A percentile compares a stretch with the other conserved stretches of the same genome.
Evolutionary conservation across 2,329 filamentous ascomycete species (phyloP).

Genomic region (Nemania sp.): DNA sequence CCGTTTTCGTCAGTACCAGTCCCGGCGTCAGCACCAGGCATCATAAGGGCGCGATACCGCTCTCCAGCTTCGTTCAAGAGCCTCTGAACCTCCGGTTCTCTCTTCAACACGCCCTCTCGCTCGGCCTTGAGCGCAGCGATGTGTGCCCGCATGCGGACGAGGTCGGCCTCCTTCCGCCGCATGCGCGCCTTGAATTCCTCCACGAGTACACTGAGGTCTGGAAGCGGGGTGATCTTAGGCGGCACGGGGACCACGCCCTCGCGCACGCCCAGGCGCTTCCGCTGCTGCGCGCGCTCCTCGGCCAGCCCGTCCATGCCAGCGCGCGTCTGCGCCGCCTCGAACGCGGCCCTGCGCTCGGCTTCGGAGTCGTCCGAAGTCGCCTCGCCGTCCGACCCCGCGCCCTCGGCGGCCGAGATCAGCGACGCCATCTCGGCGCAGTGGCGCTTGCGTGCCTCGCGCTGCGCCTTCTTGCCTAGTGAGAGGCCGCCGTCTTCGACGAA

Average conservation of each 20-base stretch:
- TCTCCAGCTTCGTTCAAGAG: constrained; percentile 85
- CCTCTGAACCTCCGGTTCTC: constrained; percentile 83
- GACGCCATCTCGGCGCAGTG: constrained; percentile 84
- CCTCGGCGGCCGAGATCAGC: constrained; percentile 84
- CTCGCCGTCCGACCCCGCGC: constrained; percentile 57
- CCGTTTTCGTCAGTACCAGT: neutral
- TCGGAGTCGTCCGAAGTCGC: constrained; percentile 77
- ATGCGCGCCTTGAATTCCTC: constrained; percentile 70
- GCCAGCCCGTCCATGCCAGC: constrained; percentile 83
- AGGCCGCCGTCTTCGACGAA: constrained; percentile 88
- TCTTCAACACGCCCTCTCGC: constrained; percentile 70
- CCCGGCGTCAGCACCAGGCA: constrained; percentile 32
- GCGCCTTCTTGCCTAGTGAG: constrained; percentile 81
- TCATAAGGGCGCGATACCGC: constrained; percentile 64
- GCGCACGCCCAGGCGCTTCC: constrained; percentile 51
- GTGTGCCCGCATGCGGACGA: constrained; percentile 62
- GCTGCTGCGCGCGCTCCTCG: constrained; percentile 59
- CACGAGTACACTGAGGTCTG: constrained; percentile 78
- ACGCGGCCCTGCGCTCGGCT: constrained; percentile 80
- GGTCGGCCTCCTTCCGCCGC: constrained; percentile 69
- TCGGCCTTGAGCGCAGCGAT: constrained; percentile 72
- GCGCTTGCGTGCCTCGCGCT: constrained; percentile 74
- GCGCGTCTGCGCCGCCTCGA: constrained; percentile 86
- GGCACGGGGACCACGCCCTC: constrained; percentile 67
- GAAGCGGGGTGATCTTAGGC: constrained; percentile 81